Conservation (phyloP, 164 flowering plant genomes). For the Umbellularia californica region DNA sequence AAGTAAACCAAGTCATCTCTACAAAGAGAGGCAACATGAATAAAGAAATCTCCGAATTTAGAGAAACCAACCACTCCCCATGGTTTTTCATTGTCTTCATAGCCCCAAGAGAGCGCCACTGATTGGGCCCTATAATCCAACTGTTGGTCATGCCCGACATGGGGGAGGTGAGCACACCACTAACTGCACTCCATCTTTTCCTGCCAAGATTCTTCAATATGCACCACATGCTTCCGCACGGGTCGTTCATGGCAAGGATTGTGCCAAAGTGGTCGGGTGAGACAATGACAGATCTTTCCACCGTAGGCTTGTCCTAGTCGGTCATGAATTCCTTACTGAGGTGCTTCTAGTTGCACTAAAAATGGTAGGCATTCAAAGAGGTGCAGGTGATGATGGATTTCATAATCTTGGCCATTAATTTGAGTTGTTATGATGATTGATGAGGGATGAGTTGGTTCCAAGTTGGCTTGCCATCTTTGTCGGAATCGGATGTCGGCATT, state of each 20-base stretch:
- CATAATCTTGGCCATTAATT: slow-evolving; percentile 47
- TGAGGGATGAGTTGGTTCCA: slow-evolving; percentile 62
- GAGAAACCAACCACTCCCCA: too few relatives aligned
- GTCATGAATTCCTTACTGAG: slow-evolving; percentile 71
- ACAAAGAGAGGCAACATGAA: too few relatives aligned
- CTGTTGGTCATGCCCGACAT: slow-evolving; percentile 5
- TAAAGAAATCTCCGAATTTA: too few relatives aligned
- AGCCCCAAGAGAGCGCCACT: slow-evolving; percentile 86
- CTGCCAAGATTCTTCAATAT: slow-evolving; percentile 44
- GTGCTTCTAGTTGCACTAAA: slow-evolving; percentile 46
- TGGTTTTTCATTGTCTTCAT: slow-evolving; percentile 6
- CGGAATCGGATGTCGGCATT: slow-evolving; percentile 55
- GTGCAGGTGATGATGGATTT: slow-evolving; percentile 9
- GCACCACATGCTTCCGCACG: slow-evolving; percentile 62
- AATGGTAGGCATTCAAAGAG: slow-evolving; percentile 31
- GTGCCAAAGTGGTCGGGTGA: slow-evolving; percentile 82
- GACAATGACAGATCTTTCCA: slow-evolving; percentile 74
- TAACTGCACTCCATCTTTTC: slow-evolving; percentile 73
- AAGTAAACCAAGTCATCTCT: too few relatives aligned
- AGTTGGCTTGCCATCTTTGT: slow-evolving; percentile 51
- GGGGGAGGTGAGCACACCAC: slow-evolving; percentile 73
- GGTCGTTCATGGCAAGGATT: slow-evolving; percentile 69
- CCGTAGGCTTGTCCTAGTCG: slow-evolving; percentile 70
- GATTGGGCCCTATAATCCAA: slow-evolving; percentile 68
- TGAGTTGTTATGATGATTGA: slow-evolving; percentile 59